Percentiles rank a stretch among this genome's conserved stretches.
Conservation (phyloP, 2,329 filamentous ascomycete genomes). For the Colletotrichum tabaci region DNA sequence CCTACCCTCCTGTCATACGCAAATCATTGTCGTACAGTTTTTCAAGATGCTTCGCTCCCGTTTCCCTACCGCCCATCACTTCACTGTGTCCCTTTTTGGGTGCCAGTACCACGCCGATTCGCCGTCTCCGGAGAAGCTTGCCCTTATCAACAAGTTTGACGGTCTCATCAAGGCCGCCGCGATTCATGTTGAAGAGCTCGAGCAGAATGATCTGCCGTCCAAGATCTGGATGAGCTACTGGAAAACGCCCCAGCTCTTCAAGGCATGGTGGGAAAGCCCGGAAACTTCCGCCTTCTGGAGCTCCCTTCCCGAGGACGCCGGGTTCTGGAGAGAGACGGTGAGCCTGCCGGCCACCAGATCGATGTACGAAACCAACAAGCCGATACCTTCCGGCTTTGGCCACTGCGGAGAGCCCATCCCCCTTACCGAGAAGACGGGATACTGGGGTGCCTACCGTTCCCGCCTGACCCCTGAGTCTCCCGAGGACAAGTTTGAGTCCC, state of each 20-base stretch:
- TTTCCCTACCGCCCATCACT: slow-evolving; percentile 39
- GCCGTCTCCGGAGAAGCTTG: slow-evolving; percentile 29
- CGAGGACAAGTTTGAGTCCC: slow-evolving; percentile 36
- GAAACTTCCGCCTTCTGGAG: slow-evolving; percentile 30
- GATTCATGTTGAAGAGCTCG: slow-evolving; percentile 38
- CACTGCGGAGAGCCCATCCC: slow-evolving; percentile 37
- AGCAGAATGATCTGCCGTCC: slow-evolving; percentile 38
- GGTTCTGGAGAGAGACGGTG: slow-evolving; percentile 38
- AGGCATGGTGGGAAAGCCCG: slow-evolving; percentile 37
- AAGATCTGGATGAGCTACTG: slow-evolving; percentile 42
- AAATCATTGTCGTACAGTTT: slow-evolving; percentile 1
- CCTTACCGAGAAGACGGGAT: slow-evolving; percentile 35
- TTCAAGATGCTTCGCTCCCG: slow-evolving; percentile 35
- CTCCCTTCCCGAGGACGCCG: slow-evolving; percentile 24
- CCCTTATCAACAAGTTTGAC: slow-evolving; percentile 33
- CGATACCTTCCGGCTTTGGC: slow-evolving; percentile 26
- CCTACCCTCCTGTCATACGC: background rate
- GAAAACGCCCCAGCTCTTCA: slow-evolving; percentile 32
- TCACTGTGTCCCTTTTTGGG: slow-evolving; percentile 39
- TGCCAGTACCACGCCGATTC: slow-evolving; percentile 37
- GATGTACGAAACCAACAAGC: slow-evolving; percentile 39
- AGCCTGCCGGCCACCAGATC: slow-evolving; percentile 33
- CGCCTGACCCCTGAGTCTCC: slow-evolving; percentile 32
- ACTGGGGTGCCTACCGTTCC: slow-evolving; percentile 40
- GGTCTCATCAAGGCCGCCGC: slow-evolving; percentile 31